Conservation (phyloP, 2,329 filamentous ascomycete genomes). For the Magnaporthiopsis incrustans region DNA sequence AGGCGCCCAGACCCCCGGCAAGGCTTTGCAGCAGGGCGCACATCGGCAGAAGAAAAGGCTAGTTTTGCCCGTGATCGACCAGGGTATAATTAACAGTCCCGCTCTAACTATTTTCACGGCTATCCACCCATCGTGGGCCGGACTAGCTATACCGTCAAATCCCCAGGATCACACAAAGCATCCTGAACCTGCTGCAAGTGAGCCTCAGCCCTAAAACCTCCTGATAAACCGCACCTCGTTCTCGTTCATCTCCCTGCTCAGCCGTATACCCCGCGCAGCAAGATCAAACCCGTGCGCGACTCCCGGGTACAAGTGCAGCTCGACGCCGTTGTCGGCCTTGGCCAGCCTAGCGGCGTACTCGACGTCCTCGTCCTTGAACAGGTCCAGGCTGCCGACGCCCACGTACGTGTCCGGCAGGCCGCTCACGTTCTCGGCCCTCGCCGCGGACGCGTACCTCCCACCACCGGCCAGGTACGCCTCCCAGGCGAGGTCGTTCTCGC, state of each 20-base stretch:
- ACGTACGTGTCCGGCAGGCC: constrained; percentile 29
- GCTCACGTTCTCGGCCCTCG: constrained; percentile 14
- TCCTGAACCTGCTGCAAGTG: no score
- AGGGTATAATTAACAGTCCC: no score
- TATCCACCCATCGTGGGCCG: no score
- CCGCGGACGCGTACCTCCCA: constrained; percentile 17
- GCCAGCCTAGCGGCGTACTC: constrained; percentile 24
- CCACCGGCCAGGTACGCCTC: constrained; percentile 16
- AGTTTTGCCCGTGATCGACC: no score
- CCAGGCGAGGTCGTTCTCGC: constrained; percentile 18
- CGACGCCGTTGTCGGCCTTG: constrained; percentile 25
- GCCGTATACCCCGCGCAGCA: not conserved
- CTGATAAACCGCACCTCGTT: not conserved
- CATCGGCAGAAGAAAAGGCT: no score
- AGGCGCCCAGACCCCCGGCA: no score
- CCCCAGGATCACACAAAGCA: no score
- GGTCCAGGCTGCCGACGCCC: constrained; percentile 28
- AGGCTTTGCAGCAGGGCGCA: no score
- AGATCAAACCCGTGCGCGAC: constrained; percentile 30
- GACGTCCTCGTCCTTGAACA: constrained; percentile 28
- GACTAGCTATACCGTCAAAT: no score
- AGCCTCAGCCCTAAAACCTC: not conserved
- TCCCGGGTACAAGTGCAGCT: constrained; percentile 32
- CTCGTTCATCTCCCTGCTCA: not conserved
- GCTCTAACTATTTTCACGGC: no score